These are phyloP conservation scores for Nadsonia starkeyi-henricii DNA, from an alignment of 1,139 yeast genomes.

Conservation along the genomic window DNA sequence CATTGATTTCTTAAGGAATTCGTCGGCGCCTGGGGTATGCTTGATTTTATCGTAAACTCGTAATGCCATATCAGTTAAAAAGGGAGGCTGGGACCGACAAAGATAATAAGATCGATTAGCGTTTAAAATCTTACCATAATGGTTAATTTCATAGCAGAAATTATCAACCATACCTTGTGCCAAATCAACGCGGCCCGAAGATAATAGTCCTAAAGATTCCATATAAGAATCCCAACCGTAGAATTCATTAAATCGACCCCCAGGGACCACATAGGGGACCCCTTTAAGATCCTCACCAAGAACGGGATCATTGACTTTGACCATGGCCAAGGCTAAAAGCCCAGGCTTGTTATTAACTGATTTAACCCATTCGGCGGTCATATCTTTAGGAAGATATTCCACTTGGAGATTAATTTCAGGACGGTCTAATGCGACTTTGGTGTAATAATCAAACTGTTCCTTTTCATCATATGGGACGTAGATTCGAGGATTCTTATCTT, in stretches of 20 bases:
- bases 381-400: conserved; percentile 46
- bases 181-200: conserved; percentile 49
- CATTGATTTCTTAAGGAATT: conserved; percentile 50
- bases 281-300: conserved; percentile 37
- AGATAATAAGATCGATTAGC: conserved; percentile 89
- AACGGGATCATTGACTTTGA: conserved; percentile 36
- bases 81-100: conserved; percentile 96
- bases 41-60: conserved; percentile 49
- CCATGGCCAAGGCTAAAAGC: conserved; percentile 65
- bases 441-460: conserved; percentile 64
- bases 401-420: conserved; percentile 60
- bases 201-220: conserved; percentile 71
- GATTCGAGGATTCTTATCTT: conserved; percentile 52
- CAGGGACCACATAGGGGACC: conserved; percentile 89
- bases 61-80: conserved; percentile 83
- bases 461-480: conserved; percentile 59
- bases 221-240: conserved; percentile 98
- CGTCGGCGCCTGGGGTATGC: conserved; percentile 30
- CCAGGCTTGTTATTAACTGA: conserved; percentile 81
- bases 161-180: conserved; percentile 91
- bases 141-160: conserved; percentile 76
- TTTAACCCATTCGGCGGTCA: conserved; percentile 55
- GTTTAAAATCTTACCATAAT: conserved; percentile 85
- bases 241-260: conserved; percentile 90
- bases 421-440: conserved; percentile 35